Base-by-base conservation (phyloP, 805 yeast genomes). In the Wickerhamiella australiensis region DNA sequence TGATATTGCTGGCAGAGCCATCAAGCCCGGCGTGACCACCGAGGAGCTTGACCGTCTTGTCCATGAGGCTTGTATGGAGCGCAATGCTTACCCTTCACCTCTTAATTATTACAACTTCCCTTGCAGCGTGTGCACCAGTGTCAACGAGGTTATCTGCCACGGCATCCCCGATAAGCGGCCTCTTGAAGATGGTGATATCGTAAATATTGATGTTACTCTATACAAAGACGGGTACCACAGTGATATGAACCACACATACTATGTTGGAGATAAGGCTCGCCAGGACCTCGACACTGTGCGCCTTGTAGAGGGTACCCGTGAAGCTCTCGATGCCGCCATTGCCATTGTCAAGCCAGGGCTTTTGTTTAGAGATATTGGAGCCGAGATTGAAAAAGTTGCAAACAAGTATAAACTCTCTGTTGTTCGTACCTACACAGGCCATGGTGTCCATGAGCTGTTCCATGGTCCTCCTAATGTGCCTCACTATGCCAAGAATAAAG, bases 101-200 rank as follows among this genome's bases (percentile, higher is more conserved):
- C 71, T 90, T 55, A 92, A 92, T 69, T 92, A 92, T 69, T 88
- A 81, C 69, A 84, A 86, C 66, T 92, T 78, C 69, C 96, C 97
- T 40, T 88, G 87, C 64, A 79, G 92, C 20, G 76, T 85, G 38
- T 92, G 98, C 68, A 86, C 95, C 1, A 86, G 96, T 1, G 82
- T 92, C 41, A 92, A 92, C 66, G 98, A 92, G 70, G 80, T 87
- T 51, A 84, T 92, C 53, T 92, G 98, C 65, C 98, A 92, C 66
- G 98, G 98, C 55, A 84, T 92, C 52, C 98, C 98, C 23, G 98
- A 92, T 67, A 75, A 84, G 68, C 76, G 88, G 50, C 80, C 79
- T 29, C 73, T 92, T 55, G 69, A 85, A 64, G 97, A 90, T 57
- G 98, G 98, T 52, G 98, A 92, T 63, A 90, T 92, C 57, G 76